A percentile compares a stretch with the other conserved stretches of the same genome.
Conservation (phyloP, 2,329 filamentous ascomycete genomes). For the Beauveria bassiana region DNA sequence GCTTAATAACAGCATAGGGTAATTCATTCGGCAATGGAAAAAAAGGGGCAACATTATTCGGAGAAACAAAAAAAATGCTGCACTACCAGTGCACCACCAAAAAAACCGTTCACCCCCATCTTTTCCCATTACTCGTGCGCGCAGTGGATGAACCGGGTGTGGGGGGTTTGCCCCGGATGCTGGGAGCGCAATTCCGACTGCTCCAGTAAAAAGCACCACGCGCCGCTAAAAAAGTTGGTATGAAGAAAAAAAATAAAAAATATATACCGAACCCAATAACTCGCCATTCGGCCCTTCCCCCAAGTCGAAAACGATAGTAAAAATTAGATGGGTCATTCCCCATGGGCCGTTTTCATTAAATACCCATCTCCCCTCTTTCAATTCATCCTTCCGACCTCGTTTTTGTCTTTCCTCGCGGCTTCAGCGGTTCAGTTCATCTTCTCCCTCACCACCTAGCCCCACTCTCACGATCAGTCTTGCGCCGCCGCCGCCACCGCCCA, state of each 20-base stretch:
- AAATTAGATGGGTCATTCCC: not conserved
- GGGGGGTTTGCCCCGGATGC: not conserved
- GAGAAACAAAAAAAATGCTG: not conserved
- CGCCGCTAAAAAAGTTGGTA: not conserved
- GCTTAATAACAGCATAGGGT: not conserved
- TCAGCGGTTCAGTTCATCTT: not conserved
- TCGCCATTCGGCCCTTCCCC: slow-evolving; percentile 5
- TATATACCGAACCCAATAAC: not conserved
- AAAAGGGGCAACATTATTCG: not conserved
- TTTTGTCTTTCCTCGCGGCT: not conserved
- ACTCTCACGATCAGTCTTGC: not conserved
- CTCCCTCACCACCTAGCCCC: not conserved
- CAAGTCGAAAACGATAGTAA: not conserved
- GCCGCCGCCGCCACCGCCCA: not conserved
- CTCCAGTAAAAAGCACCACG: not conserved
- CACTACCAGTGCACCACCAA: no score
- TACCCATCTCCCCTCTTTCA: not conserved
- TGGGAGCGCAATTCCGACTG: not conserved
- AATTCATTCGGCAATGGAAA: not conserved
- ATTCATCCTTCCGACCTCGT: not conserved
- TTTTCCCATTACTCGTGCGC: slow-evolving; percentile 3
- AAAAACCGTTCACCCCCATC: not conserved
- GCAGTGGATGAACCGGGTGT: not conserved
- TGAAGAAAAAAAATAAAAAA: not conserved
- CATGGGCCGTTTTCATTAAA: not conserved